Evolutionary conservation across 352 stramenopile genomes (phyloP).

Genomic region (Phytophthora citrophthora): DNA sequence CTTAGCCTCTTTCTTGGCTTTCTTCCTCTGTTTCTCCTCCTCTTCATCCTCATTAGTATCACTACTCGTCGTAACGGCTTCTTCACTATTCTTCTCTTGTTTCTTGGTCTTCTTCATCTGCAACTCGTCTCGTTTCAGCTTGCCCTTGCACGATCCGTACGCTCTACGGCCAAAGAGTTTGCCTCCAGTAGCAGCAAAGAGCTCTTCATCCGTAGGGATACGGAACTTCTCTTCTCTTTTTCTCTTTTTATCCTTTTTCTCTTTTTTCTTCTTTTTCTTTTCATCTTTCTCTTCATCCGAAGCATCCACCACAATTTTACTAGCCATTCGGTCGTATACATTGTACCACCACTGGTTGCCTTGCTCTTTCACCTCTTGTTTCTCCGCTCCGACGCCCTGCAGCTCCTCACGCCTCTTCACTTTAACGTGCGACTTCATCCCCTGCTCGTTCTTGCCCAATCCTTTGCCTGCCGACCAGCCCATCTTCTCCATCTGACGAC

Average conservation of each 20-base stretch:
- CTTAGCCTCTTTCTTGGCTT: conserved; percentile 14
- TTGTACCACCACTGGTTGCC: conserved; percentile 91
- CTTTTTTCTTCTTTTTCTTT: conserved; percentile 59
- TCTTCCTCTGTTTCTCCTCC: conserved; percentile 15
- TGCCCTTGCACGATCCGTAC: conserved; percentile 88
- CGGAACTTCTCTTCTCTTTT: conserved; percentile 60
- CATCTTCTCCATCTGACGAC: conserved; percentile 94
- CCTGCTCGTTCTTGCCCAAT: conserved; percentile 95
- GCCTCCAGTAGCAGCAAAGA: conserved; percentile 96
- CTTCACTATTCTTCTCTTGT: conserved; percentile 31
- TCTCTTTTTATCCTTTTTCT: conserved; percentile 48
- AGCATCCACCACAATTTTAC: conserved; percentile 86
- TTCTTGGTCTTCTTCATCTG: conserved; percentile 52
- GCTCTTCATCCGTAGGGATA: conserved; percentile 93
- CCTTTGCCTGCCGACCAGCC: conserved; percentile 96
- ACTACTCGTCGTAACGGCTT: conserved; percentile 18
- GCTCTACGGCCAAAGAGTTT: conserved; percentile 95
- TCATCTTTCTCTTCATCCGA: conserved; percentile 42
- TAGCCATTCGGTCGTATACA: conserved; percentile 86
- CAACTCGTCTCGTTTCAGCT: conserved; percentile 82
- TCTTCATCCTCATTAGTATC: conserved; percentile 29
- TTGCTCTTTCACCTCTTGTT: conserved; percentile 67
- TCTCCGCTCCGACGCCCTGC: conserved; percentile 90
- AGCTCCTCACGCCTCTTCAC: conserved; percentile 95
- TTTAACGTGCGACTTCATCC: conserved; percentile 93